Base-by-base conservation (phyloP, 2,329 filamentous ascomycete species). In the Nannizziopsis arthrosporioides region DNA sequence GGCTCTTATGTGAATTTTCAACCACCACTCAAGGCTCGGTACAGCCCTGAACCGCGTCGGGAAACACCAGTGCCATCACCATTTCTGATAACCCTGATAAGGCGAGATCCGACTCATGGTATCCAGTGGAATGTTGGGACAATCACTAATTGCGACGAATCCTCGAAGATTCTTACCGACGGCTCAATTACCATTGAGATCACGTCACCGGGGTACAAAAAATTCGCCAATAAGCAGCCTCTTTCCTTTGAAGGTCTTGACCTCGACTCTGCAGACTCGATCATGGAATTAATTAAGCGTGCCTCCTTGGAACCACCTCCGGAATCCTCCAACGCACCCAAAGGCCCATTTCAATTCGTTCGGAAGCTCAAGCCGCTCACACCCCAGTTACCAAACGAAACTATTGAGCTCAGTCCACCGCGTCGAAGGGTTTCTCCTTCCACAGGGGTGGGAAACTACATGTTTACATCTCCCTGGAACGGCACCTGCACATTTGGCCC, bases 401-500 rank as follows among this genome's bases (percentile, higher is more conserved):
- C 31, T 22, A 35, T 45, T 48, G 45, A 48, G 15, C 36, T 46
- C 30, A 45, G 43, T n/a, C 39, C 49, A 7, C 42, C 45, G 12
- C 42, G 44, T 19, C 35, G 31, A 42, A 43, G 31, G 34, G 11
- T 38, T 15, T 39, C 47, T 17, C 32, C 49, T 15, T 41, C 38
- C 4, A 42, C 38, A 37, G 59, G 60, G 22, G 65, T 60, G 49
- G 66, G 62, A 27, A 59, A 74, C 14, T 94, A 93, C 64, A 76
- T 80, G 1, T 95, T 95, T 61, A 69, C 73, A 15, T 92, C 85
- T 37, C 89, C 88, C 0, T 96, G 90, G 90, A 81, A 86, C 52
- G 85, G 86, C 12, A 76, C 77, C 37, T 96, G 90, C 67, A 84
- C 89, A 52, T 96, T 96, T 64, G 73, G 78, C 12, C 92, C 88